These are phyloP conservation scores for Yarrowia divulgata DNA, from an alignment of 805 yeast genomes.

Conservation along the genomic window DNA sequence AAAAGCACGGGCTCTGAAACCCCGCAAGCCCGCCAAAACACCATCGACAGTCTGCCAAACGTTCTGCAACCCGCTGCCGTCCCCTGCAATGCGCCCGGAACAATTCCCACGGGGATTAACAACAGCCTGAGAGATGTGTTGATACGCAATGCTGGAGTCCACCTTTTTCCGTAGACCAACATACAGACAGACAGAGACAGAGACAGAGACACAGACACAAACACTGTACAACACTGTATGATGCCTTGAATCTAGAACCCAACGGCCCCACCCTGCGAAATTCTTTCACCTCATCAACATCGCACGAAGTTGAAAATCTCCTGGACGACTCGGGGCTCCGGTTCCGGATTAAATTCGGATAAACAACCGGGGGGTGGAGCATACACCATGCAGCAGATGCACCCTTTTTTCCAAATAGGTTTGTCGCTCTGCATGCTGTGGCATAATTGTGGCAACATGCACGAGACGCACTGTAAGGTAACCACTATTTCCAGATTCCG, in stretches of 20 bases:
- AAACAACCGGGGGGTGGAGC: slow-evolving; percentile 31
- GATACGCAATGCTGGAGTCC: not conserved
- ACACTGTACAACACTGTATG: too few species aligned
- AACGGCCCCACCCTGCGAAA: too few species aligned
- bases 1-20: too few species aligned
- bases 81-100: not conserved
- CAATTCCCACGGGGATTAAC: not conserved
- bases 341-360: slow-evolving; percentile 35
- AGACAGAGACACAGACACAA: too few species aligned
- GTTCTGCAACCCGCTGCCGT: not conserved
- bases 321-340: slow-evolving; percentile 9
- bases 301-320: too few species aligned
- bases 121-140: not conserved
- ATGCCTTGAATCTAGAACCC: too few species aligned
- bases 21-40: not conserved
- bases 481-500: not conserved
- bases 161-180: not conserved
- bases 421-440: not conserved
- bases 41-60: not conserved
- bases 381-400: not conserved
- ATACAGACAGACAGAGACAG: too few species aligned
- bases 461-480: slow-evolving; percentile 3
- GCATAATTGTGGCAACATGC: not conserved
- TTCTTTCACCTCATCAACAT: too few species aligned
- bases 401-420: not conserved